These are phyloP conservation scores for Zymoseptoria pseudotritici DNA, from an alignment of 2,329 filamentous ascomycete species.

Conservation along the genomic window DNA sequence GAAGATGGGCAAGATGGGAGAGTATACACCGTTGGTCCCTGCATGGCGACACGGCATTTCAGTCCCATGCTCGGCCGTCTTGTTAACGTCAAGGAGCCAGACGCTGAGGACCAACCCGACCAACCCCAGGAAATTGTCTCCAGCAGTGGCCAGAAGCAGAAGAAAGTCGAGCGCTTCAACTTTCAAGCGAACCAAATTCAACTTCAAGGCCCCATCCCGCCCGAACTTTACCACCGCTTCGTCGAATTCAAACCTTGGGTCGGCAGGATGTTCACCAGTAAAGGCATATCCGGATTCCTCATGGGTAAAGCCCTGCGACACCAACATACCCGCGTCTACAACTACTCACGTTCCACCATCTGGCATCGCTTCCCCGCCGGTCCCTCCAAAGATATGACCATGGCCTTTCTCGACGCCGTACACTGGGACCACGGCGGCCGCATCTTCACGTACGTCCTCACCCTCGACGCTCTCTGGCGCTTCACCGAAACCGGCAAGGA, in stretches of 20 bases:
- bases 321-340: constrained; percentile 83
- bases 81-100: constrained; percentile 55
- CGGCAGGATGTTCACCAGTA: constrained; percentile 75
- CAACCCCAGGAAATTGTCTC: constrained; percentile 1
- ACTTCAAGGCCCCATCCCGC: constrained; percentile 72
- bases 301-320: constrained; percentile 82
- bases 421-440: constrained; percentile 81
- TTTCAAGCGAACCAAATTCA: constrained; percentile 94
- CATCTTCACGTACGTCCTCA: constrained; percentile 87
- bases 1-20: constrained; percentile 51
- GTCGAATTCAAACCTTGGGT: constrained; percentile 91
- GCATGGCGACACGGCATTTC: constrained; percentile 71
- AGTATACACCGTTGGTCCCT: constrained; percentile 74
- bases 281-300: constrained; percentile 69
- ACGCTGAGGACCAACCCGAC: constrained; percentile 32
- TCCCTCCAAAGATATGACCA: constrained; percentile 62
- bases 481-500: constrained; percentile 96
- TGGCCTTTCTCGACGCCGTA: constrained; percentile 76
- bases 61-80: constrained; percentile 82
- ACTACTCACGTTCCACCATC: constrained; percentile 69
- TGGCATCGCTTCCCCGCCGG: constrained; percentile 55
- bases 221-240: constrained; percentile 78
- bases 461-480: constrained; percentile 74
- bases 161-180: constrained; percentile 56
- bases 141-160: constrained; percentile 32